These are phyloP conservation scores for Myriosclerotinia duriaeana DNA, from an alignment of 2,329 filamentous ascomycete species.

Conservation along the genomic window DNA sequence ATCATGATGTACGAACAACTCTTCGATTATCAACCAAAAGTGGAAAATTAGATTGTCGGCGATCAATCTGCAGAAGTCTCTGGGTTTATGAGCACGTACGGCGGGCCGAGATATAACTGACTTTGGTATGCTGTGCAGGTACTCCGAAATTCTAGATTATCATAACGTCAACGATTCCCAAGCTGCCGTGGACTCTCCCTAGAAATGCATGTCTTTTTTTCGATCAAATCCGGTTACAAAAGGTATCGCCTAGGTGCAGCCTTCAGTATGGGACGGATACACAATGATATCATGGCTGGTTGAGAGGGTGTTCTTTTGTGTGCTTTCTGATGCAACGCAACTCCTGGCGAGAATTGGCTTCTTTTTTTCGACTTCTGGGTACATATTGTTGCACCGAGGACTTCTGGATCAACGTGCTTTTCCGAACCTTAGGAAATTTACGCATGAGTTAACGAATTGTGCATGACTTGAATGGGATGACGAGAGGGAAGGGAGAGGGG, in stretches of 20 bases:
- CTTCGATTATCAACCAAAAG: slow-evolving; percentile 35
- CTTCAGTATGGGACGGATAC: slow-evolving; percentile 24
- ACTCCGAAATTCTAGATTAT: slow-evolving; percentile 97
- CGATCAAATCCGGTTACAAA: slow-evolving; percentile 13
- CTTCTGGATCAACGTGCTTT: slow-evolving; percentile 5
- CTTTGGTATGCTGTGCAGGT: slow-evolving; percentile 58
- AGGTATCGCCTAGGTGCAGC: slow-evolving; percentile 10
- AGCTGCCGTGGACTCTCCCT: slow-evolving; percentile 31
- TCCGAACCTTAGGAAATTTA: slow-evolving; percentile 1
- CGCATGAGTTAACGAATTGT: not conserved
- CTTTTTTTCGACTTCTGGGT: slow-evolving; percentile 18
- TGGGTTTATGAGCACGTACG: slow-evolving; percentile 11
- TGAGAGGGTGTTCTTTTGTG: slow-evolving; percentile 16
- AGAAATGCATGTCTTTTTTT: slow-evolving; percentile 21
- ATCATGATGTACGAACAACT: slow-evolving; percentile 88
- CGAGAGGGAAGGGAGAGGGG: not conserved
- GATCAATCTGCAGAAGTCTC: slow-evolving; percentile 18
- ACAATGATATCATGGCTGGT: slow-evolving; percentile 20
- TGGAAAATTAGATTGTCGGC: slow-evolving; percentile 23
- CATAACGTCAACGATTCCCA: slow-evolving; percentile 70
- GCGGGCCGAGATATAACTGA: slow-evolving; percentile 36
- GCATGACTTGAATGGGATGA: slow-evolving; percentile 13
- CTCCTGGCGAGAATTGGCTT: slow-evolving; percentile 15
- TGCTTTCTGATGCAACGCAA: slow-evolving; percentile 22
- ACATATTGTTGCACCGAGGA: slow-evolving; percentile 19